phyloP scores from a whole-genome alignment of 768 basidiomycete genomes.

The Mycena amicta region DNA sequence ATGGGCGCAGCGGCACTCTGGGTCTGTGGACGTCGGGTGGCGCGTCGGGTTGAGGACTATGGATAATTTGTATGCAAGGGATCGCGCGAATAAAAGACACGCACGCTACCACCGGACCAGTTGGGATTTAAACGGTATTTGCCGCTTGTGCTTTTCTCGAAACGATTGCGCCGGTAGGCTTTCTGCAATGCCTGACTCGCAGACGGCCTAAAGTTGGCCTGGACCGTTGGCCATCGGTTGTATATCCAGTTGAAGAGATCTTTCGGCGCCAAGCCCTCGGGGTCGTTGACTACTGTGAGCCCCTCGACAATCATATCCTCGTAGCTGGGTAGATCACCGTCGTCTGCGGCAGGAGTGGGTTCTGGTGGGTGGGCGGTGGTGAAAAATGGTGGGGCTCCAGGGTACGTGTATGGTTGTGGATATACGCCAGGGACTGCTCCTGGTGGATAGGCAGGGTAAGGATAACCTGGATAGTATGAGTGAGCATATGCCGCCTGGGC shows the following conservation, averaged over 20 bases:
- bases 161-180: slow-evolving; percentile 77
- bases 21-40: slow-evolving; percentile 81
- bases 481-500: slow-evolving; percentile 64
- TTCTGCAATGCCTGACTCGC: slow-evolving; percentile 90
- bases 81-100: slow-evolving; percentile 34
- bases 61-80: too few relatives aligned
- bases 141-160: slow-evolving; percentile 73
- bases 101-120: slow-evolving; percentile 83
- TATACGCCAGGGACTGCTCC: slow-evolving; percentile 34
- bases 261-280: slow-evolving; percentile 83
- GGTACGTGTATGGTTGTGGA: slow-evolving; percentile 28
- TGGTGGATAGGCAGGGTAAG: slow-evolving; percentile 47
- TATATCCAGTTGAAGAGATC: slow-evolving; percentile 86
- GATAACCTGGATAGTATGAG: slow-evolving; percentile 67
- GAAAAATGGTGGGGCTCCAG: slow-evolving; percentile 19
- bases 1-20: slow-evolving; percentile 24
- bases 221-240: slow-evolving; percentile 74
- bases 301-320: slow-evolving; percentile 93
- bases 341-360: slow-evolving; percentile 19
- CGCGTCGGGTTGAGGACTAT: slow-evolving; percentile 70
- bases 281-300: slow-evolving; percentile 62
- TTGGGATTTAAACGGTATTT: slow-evolving; percentile 74
- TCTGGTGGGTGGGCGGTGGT: slow-evolving; percentile 16
- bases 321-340: slow-evolving; percentile 76
- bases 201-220: slow-evolving; percentile 87